phyloP scores from a whole-genome alignment of 331 rosid species.

The Quercus phellos region DNA sequence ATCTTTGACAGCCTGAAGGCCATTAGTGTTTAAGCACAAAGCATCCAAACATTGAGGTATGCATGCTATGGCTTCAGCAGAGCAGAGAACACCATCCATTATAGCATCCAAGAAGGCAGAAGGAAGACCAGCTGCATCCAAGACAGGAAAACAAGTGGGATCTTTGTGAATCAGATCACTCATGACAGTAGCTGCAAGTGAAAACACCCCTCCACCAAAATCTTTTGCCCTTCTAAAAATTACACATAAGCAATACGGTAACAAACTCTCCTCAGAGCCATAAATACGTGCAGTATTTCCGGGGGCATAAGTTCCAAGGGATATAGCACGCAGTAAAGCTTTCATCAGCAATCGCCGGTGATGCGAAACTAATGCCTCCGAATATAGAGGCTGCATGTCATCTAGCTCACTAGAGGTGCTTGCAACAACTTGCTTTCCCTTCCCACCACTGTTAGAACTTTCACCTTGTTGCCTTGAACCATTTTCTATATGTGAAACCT shows the following conservation, averaged over 20 bases:
- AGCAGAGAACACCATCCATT: slow-evolving; percentile 86
- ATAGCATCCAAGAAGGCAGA: slow-evolving; percentile 91
- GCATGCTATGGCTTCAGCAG: slow-evolving; percentile 93
- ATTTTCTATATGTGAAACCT: slow-evolving; percentile 77
- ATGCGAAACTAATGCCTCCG: slow-evolving; percentile 74
- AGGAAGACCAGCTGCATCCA: slow-evolving; percentile 92
- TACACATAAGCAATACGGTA: slow-evolving; percentile 78
- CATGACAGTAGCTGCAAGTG: slow-evolving; percentile 96
- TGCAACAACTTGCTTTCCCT: slow-evolving; percentile 42
- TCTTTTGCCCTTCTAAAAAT: slow-evolving; percentile 80
- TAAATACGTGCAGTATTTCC: slow-evolving; percentile 73
- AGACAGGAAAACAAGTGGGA: slow-evolving; percentile 87
- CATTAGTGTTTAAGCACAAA: slow-evolving; percentile 74
- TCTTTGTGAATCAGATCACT: slow-evolving; percentile 96
- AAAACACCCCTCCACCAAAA: slow-evolving; percentile 97
- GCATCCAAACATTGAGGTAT: slow-evolving; percentile 97
- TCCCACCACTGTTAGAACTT: slow-evolving; percentile 41
- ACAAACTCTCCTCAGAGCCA: slow-evolving; percentile 86
- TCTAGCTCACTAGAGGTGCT: slow-evolving; percentile 54
- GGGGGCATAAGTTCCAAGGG: slow-evolving; percentile 93
- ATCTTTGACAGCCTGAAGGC: slow-evolving; percentile 87
- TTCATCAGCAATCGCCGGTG: slow-evolving; percentile 82
- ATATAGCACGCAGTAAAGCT: slow-evolving; percentile 90
- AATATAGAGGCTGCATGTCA: slow-evolving; percentile 69
- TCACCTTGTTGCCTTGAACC: slow-evolving; percentile 62